Base-by-base conservation (phyloP, 2,329 filamentous ascomycete species). In the Colletotrichum plurivorum region DNA sequence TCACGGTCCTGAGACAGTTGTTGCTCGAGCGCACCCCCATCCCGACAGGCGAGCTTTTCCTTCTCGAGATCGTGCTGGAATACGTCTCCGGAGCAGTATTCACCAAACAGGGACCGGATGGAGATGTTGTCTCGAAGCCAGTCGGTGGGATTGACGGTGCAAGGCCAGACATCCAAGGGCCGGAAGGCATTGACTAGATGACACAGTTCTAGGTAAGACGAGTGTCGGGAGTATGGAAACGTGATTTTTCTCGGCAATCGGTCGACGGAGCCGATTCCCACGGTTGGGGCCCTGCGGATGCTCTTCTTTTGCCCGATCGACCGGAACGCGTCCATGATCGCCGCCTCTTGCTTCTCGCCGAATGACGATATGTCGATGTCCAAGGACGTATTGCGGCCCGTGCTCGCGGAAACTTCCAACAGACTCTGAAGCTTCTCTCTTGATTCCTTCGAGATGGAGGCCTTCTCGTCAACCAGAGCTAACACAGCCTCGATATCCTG, bases 211-310 rank as follows among this genome's bases (percentile, higher is more conserved):
- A 84, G 82, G 69, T 96, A 95, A 0, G 94, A 97, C 0, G 95
- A 97, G 78, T 98, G 95, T 1, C 95, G 88, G 0, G 95, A 95
- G 76, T 95, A 98, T 0, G 95, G 93, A 73, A 97, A 98, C 0
- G 77, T 81, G 3, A 91, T 88, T 0, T 75, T 75, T 13, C 73
- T 80, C 0, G 85, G 80, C 2, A 88, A 75, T 0, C 43, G 10
- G 1, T 65, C 64, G 1, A 54, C 25, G 7, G 15, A 16, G 15
- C 56, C 8, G 4, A 67, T 65, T 2, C 53, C 27, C 2, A 16
- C 16, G 20, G n/a, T 22, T 7, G 69, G 3, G 48, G 70, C 49
- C 4, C 49, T 22, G 22, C 25, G 4, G 20, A 15, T 25, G 22
- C 15, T 3, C 20, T 20, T 20, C 8, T 72, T 65, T 55, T 74